Conservation (phyloP, 2,329 filamentous ascomycete genomes). For the Fusarium continuum region DNA sequence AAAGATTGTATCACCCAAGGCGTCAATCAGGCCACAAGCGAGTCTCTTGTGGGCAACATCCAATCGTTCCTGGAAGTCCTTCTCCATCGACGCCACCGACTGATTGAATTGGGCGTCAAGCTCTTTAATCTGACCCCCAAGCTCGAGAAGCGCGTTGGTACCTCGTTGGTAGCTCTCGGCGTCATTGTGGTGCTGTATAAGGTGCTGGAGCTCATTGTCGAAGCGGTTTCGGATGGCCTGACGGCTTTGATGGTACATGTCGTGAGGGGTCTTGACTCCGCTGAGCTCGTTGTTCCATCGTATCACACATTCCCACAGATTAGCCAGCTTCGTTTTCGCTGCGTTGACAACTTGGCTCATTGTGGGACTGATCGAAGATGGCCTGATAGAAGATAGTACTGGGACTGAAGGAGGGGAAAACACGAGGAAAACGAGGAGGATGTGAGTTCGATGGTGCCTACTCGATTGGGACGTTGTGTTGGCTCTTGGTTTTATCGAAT, state of each 20-base stretch:
- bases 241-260: neutral
- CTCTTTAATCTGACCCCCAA: neutral
- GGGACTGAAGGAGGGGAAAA: fast-evolving
- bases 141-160: neutral
- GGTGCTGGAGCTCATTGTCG: neutral
- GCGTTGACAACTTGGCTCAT: neutral
- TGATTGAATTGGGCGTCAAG: neutral
- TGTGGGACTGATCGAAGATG: neutral
- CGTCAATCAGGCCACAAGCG: neutral
- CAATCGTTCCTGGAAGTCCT: fast-evolving
- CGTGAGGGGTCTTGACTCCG: neutral
- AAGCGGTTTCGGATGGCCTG: fast-evolving
- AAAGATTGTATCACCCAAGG: neutral
- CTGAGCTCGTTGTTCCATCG: neutral
- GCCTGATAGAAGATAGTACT: neutral
- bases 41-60: fast-evolving
- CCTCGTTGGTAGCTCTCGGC: fast-evolving
- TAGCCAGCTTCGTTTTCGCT: neutral
- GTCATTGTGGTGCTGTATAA: neutral
- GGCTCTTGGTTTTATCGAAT: no score
- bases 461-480: no score
- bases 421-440: neutral
- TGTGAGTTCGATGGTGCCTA: no score
- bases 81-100: neutral
- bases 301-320: neutral